Evolutionary conservation across 31 red algal genomes (phyloP), one percentile per base, ranked within the genome.

Genomic region (Pterothamnion heteromorphum): DNA sequence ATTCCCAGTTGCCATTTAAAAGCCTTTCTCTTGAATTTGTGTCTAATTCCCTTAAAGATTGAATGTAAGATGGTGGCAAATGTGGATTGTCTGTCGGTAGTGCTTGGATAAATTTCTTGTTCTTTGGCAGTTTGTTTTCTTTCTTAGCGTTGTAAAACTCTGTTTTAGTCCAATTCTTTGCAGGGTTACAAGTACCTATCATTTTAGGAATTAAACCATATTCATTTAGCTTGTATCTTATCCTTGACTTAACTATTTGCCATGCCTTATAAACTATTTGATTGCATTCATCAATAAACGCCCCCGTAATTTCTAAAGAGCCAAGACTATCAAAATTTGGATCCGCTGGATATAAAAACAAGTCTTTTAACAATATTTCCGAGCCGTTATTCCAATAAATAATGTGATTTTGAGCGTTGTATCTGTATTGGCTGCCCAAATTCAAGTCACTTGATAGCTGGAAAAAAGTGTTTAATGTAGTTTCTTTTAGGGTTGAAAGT

Each of bases 1-100:
- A 76, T 32, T 76, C 72, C 72, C 72, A 76, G 72, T 76, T 76
- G 30, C 72, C 72, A 76, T 76, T 30, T 26, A 30, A 76, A 26
- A 76, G 72, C 72, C 72, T 76, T 76, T 76, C 26, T 32, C 30
- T 76, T 30, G 26, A 30, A 32, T 76, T 76, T 32, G 23, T 76
- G 72, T 76, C 72, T 76, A 76, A 76, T 30, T 32, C 30, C 72
- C 23, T 30, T 30, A 76, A 32, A 76, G 72, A 76, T 30, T 76
- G 26, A 30, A 76, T 30, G 30, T 76, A 76, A 76, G 72, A 76
- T 32, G 23, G 72, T 76, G 72, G 72, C 30, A 76, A 76, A 76
- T 76, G 72, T 76, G 72, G 72, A 32, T 76, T 76, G 72, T 76
- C 72, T 76, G 72, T 76, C 72, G 72, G 72, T 30, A 76, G 72